Evolutionary conservation across 306 rosid species (phyloP).

Genomic region (Cicer pinnatifidum): DNA sequence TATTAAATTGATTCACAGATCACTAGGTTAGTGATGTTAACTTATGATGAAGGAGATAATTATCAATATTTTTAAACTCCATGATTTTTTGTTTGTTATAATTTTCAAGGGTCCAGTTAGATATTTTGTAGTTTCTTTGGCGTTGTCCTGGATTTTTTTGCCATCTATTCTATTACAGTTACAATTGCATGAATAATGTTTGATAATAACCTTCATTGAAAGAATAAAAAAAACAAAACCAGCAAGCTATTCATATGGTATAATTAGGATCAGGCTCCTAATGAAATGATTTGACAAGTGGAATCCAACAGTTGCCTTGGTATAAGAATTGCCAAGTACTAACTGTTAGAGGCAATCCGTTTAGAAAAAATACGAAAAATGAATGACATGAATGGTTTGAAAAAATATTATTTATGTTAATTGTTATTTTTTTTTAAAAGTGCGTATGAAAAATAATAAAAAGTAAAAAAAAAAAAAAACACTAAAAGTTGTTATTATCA

Average conservation of each 20-base stretch:
- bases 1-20: constrained; percentile 39
- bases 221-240: background rate
- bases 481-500: no score
- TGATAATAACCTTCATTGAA: background rate
- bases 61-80: constrained; percentile 26
- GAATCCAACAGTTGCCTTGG: background rate
- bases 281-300: background rate
- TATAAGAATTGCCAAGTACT: background rate
- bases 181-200: constrained; percentile 4
- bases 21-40: constrained; percentile 51
- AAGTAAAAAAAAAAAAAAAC: no score
- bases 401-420: background rate
- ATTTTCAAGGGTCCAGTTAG: constrained; percentile 22
- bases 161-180: constrained; percentile 2
- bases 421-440: no score
- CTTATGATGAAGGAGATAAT: constrained; percentile 43
- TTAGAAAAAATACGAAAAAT: background rate
- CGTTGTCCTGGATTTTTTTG: constrained; percentile 13
- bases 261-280: background rate
- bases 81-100: constrained; percentile 30
- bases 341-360: background rate
- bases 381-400: background rate
- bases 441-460: no score
- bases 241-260: background rate
- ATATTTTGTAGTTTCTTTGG: constrained; percentile 32